Evolutionary conservation across 2,329 filamentous ascomycete genomes (phyloP), one percentile per base, ranked within the genome.

Genomic region (Cladosporium austrohemisphaericum): DNA sequence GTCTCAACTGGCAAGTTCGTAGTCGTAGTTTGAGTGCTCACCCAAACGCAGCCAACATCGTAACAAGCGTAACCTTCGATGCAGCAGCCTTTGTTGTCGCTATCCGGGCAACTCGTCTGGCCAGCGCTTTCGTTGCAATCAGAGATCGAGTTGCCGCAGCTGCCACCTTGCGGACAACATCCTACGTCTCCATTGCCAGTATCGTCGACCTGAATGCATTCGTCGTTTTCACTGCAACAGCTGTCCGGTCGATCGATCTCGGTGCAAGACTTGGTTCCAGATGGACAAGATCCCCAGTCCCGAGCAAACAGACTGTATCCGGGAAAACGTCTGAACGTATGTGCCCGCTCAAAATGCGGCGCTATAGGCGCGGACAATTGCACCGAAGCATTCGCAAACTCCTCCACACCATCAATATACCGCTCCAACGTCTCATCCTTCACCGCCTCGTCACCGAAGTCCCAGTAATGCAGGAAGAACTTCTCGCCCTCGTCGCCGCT

Each of bases 1-100:
- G 47, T 55, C 28, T 19, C 28, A 14, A 40, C 44, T 1, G 56
- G 47, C 11, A 58, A 31, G 6, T 62, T 62, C 1, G 60, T 60
- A 3, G 57, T 62, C 8, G 62, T 55, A 4, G 61, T 65, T 38
- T 53, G 50, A 4, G 61, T 61, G 14, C 59, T 59, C 52, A 55
- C 60, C 22, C 52, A 77, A 75, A 77, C 70, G 83, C 87, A 92
- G 19, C 86, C 87, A 50, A 83, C 71, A 14, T 83, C 83, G 50
- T 80, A 73, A 59, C 87, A 92, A 1, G 78, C 73, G 60, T 81
- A 90, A 4, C 85, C 85, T 0, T 81, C 74, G 9, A 90, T 81
- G 63, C 87, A 92, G 62, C 87, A 92, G 2, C 86, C 87, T 11
- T 86, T 86, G 3, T 86, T 86, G 0, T 83, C 65, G 26, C 76